These are phyloP conservation scores for Candida neerlandica DNA, from an alignment of 1,139 yeast genomes.

Conservation along the genomic window DNA sequence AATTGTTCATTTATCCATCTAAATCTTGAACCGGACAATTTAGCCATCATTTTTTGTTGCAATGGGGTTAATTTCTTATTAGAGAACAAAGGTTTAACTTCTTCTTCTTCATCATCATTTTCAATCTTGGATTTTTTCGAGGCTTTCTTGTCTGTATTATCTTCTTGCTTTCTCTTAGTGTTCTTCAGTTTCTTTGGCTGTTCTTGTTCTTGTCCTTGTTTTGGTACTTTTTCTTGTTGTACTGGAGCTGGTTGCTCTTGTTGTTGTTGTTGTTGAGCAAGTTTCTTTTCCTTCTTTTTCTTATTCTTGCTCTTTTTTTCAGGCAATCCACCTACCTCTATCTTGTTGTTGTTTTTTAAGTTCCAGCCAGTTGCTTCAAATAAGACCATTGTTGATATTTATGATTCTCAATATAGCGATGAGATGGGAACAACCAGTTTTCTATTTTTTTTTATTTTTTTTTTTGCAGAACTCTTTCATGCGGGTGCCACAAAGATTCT, in stretches of 20 bases:
- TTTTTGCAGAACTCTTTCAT: not conserved
- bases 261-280: constrained; percentile 15
- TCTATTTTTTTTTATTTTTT: constrained; percentile 3
- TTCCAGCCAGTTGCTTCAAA: constrained; percentile 87
- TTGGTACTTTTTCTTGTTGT: constrained; percentile 6
- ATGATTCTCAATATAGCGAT: not conserved
- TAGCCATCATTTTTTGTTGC: constrained; percentile 94
- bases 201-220: constrained; percentile 10
- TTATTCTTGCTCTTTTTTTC: constrained; percentile 35
- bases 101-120: not conserved
- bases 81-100: constrained; percentile 22
- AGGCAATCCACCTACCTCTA: constrained; percentile 47
- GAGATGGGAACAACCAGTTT: not conserved
- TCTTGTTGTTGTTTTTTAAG: constrained; percentile 50
- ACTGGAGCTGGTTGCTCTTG: constrained; percentile 12
- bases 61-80: constrained; percentile 72
- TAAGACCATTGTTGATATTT: constrained; percentile 52
- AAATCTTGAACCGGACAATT: constrained; percentile 90
- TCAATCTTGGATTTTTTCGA: not conserved
- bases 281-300: constrained; percentile 17
- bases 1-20: constrained; percentile 97
- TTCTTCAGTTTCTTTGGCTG: constrained; percentile 11
- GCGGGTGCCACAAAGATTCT: not conserved
- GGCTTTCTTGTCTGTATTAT: constrained; percentile 10
- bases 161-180: constrained; percentile 15